Evolutionary conservation across 305 asterid species (phyloP).

Genomic region (Fraxinus paxiana): DNA sequence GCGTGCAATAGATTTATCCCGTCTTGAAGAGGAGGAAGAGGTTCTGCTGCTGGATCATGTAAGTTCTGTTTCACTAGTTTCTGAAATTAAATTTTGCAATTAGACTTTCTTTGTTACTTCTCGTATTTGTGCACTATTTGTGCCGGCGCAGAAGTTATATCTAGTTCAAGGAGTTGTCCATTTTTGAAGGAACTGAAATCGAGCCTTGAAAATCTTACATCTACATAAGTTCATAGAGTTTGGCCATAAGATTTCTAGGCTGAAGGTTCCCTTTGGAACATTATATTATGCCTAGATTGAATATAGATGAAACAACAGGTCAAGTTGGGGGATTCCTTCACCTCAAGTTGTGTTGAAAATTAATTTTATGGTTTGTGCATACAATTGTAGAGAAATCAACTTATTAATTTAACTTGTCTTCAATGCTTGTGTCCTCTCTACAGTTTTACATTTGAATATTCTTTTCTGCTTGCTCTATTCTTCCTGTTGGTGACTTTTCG

Average conservation of each 20-base stretch:
- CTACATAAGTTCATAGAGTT: not conserved
- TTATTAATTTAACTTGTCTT: not conserved
- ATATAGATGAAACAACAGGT: not conserved
- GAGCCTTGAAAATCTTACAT: not conserved
- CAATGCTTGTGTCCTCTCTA: not conserved
- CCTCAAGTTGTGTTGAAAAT: not conserved
- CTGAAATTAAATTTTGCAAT: not conserved
- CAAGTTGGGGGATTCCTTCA: not conserved
- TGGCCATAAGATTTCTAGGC: not conserved
- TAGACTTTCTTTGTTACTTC: not conserved
- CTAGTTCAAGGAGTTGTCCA: not conserved
- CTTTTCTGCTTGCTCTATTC: not conserved
- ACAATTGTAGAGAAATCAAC: too few species aligned
- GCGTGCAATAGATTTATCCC: conserved; percentile 77
- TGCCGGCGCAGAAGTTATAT: not conserved
- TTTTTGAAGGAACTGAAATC: not conserved
- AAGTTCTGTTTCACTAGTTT: conserved; percentile 22
- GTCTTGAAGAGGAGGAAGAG: conserved; percentile 90
- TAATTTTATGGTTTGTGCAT: not conserved
- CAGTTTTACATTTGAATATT: not conserved
- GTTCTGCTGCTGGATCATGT: conserved; percentile 85
- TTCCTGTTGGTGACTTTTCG: not conserved
- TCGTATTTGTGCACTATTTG: not conserved
- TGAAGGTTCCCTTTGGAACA: not conserved
- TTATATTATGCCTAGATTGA: not conserved